Evolutionary conservation across 352 stramenopile genomes (phyloP).

Genomic region (Phytophthora macrochlamydospora): DNA sequence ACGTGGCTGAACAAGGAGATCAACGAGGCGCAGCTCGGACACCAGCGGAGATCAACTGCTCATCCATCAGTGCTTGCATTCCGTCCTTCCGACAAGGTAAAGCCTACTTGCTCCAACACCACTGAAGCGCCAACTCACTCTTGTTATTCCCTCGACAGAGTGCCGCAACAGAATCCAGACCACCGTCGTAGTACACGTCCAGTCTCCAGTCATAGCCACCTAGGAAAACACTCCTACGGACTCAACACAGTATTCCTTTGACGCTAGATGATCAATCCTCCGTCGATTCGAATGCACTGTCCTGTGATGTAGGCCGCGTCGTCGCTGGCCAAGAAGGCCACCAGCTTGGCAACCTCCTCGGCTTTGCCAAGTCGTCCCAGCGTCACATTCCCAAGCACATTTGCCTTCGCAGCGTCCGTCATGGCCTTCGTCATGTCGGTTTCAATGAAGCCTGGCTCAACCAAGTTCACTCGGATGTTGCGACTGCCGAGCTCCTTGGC

Average conservation of each 20-base stretch:
- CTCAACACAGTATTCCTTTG: conserved; percentile 23
- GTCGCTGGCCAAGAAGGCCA: conserved; percentile 80
- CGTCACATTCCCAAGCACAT: conserved; percentile 53
- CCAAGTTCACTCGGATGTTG: conserved; percentile 88
- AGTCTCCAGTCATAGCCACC: conserved; percentile 22
- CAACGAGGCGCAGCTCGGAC: conserved; percentile 84
- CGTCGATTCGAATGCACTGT: conserved; percentile 82
- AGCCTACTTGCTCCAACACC: background rate
- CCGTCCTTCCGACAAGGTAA: conserved; percentile 55
- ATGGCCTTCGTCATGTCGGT: conserved; percentile 84
- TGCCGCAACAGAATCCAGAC: conserved; percentile 19
- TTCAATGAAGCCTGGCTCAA: conserved; percentile 85
- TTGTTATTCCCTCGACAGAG: conserved; percentile 14
- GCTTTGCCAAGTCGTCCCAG: conserved; percentile 66
- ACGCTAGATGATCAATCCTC: conserved; percentile 72
- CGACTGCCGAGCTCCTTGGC: conserved; percentile 84
- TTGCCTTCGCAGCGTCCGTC: conserved; percentile 51
- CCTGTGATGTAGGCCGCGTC: conserved; percentile 86
- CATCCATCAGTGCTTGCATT: conserved; percentile 79
- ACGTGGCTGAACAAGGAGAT: conserved; percentile 93
- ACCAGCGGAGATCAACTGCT: conserved; percentile 61
- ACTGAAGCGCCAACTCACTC: conserved; percentile 2
- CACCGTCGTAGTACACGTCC: conserved; percentile 21
- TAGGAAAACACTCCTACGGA: conserved; percentile 6
- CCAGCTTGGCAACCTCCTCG: conserved; percentile 80